A percentile compares a stretch with the other conserved stretches of the same genome.
phyloP scores from a whole-genome alignment of 2,329 filamentous ascomycete species.

The Emericellopsis atlantica region DNA sequence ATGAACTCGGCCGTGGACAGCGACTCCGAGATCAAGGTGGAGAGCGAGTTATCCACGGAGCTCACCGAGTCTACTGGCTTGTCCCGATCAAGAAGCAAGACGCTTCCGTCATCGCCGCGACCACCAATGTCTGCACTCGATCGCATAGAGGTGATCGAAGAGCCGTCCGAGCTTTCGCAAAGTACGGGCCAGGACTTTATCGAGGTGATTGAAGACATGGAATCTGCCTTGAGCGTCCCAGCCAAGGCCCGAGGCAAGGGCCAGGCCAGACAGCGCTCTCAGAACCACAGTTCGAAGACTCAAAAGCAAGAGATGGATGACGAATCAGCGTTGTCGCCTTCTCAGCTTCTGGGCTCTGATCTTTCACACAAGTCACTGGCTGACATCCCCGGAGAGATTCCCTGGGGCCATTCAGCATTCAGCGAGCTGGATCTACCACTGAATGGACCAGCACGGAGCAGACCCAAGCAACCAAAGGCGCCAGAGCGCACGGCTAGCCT shows the following conservation, averaged over 20 bases:
- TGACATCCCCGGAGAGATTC: conserved; percentile 43
- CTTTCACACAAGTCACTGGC: conserved; percentile 37
- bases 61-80: not conserved
- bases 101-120: not conserved
- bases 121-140: conserved; percentile 6
- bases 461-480: conserved; percentile 25
- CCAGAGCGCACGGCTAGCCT: conserved; percentile 43
- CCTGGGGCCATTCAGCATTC: conserved; percentile 54
- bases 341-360: conserved; percentile 15
- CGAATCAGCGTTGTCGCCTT: conserved; percentile 14
- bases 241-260: conserved; percentile 10
- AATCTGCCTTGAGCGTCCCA: conserved; percentile 24
- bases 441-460: conserved; percentile 29
- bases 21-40: conserved; percentile 1
- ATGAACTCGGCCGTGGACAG: conserved; percentile 1
- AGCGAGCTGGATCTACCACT: conserved; percentile 47
- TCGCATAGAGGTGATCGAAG: conserved; percentile 14
- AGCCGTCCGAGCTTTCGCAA: conserved; percentile 9
- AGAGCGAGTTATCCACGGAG: conserved; percentile 5
- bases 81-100: not conserved
- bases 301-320: conserved; percentile 14
- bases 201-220: conserved; percentile 20
- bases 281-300: conserved; percentile 7
- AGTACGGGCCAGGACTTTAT: conserved; percentile 9
- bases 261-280: conserved; percentile 12